Percentiles rank a stretch among this genome's conserved stretches.
These are phyloP conservation scores for Claviceps sorghi DNA, from an alignment of 2,329 filamentous ascomycete species.

Conservation along the genomic window DNA sequence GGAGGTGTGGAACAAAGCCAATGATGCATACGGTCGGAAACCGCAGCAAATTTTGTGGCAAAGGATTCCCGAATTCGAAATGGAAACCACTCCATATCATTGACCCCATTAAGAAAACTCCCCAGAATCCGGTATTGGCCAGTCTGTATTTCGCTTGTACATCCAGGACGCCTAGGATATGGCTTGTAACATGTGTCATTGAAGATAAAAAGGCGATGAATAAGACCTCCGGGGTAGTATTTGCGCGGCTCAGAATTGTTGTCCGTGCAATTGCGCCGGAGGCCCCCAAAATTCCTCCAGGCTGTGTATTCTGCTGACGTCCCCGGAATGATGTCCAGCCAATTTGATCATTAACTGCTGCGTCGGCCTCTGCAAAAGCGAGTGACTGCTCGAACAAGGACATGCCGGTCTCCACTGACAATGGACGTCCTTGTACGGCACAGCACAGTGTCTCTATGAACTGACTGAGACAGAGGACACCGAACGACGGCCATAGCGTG, in stretches of 20 bases:
- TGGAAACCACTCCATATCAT: conserved; percentile 62
- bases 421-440: conserved; percentile 67
- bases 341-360: conserved; percentile 67
- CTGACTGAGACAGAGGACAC: conserved; percentile 58
- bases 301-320: conserved; percentile 22
- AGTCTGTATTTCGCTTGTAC: conserved; percentile 69
- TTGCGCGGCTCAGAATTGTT: conserved; percentile 64
- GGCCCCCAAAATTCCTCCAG: conserved; percentile 12
- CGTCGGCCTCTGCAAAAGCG: conserved; percentile 90
- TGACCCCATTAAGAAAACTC: conserved; percentile 72
- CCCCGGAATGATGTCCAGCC: conserved; percentile 51
- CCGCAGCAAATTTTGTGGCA: conserved; percentile 54
- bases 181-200: conserved; percentile 77
- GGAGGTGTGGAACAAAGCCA: conserved; percentile 85
- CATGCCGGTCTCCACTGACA: conserved; percentile 83
- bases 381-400: conserved; percentile 92
- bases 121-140: conserved; percentile 79
- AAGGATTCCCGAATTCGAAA: conserved; percentile 46
- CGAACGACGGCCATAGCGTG: conserved; percentile 59
- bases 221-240: conserved; percentile 79
- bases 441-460: conserved; percentile 82
- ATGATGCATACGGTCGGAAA: conserved; percentile 93
- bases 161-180: conserved; percentile 66
- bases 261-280: conserved; percentile 40
- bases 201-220: conserved; percentile 77